Evolutionary conservation across 768 basidiomycete genomes (phyloP), one percentile per base, ranked within the genome.

Genomic region (Pisolithus sp.): DNA sequence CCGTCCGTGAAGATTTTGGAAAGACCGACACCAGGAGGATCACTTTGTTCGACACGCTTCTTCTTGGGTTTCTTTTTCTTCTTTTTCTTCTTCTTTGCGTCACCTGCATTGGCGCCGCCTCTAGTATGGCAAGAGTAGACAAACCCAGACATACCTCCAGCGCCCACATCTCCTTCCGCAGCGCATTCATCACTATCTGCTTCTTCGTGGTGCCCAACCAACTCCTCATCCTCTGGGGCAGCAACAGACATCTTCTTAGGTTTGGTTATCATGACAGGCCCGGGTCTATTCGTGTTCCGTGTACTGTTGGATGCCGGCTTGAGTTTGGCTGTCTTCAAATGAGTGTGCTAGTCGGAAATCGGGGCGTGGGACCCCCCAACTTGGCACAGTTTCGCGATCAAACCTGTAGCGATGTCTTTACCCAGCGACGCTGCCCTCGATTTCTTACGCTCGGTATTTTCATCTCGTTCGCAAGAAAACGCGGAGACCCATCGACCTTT

Each of bases 1-100:
- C 89, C 91, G 64, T 79, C 79, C 9, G 86, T 79, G 73, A 88
- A 98, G 50, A 98, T 78, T 68, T 91, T 93, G 59, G 87, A 86
- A 55, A 99, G 68, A 8, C 89, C 92, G 20, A 95, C 74, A 24
- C 90, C 80, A 30, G 96, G 96, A 18, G 96, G 96, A 34, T 95
- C 93, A n/a, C 80, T 81, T 72, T 98, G 94, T 61, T 81, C 79
- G 9, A 66, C 54, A 70, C 81, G 86, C 71, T 89, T 93, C 75
- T 86, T 85, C 72, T 93, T 93, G 53, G 87, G 72, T 68, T 92
- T 94, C 70, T 91, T 95, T 71, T 93, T 92, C 66, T 94, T 97
- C 75, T 95, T 95, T 70, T 92, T 93, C 67, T 83, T 87, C 66
- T 87, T 88, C 49, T 83, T 82, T 20, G 76, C 82, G 75, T 58